Evolutionary conservation across 805 yeast species (phyloP).

Genomic region (Ogataea haglerorum): DNA sequence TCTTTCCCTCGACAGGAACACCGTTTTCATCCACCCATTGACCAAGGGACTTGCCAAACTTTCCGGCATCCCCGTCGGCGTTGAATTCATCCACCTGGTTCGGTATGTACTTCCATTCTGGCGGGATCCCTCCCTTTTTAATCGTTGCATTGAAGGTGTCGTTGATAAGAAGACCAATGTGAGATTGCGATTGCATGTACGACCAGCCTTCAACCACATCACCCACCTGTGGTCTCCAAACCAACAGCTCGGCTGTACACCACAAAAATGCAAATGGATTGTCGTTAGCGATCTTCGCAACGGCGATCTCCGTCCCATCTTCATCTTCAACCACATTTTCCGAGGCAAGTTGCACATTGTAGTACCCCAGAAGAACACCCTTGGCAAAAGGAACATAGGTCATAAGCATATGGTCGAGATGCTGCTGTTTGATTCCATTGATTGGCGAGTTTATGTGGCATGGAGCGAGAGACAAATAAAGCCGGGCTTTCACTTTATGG

Average conservation of each 20-base stretch:
- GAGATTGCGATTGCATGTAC: constrained; percentile 92
- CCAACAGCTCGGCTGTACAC: constrained; percentile 75
- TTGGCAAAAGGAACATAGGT: constrained; percentile 64
- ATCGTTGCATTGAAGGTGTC: constrained; percentile 95
- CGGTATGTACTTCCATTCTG: constrained; percentile 79
- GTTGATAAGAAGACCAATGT: constrained; percentile 84
- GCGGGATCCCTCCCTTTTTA: constrained; percentile 81
- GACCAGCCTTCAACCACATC: constrained; percentile 83
- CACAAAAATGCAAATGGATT: constrained; percentile 88
- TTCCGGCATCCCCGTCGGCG: constrained; percentile 20
- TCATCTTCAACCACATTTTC: constrained; percentile 39
- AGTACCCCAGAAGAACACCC: constrained; percentile 84
- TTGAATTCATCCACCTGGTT: constrained; percentile 61
- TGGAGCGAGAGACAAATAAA: constrained; percentile 90
- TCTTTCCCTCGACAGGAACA: constrained; percentile 74
- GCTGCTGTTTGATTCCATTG: constrained; percentile 81
- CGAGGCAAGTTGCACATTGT: constrained; percentile 52
- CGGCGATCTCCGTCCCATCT: constrained; percentile 37
- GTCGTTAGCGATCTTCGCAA: constrained; percentile 70
- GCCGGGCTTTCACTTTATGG: constrained; percentile 51
- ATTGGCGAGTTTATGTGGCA: constrained; percentile 63
- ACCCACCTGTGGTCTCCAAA: constrained; percentile 91
- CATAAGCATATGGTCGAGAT: constrained; percentile 87
- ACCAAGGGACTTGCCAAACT: constrained; percentile 54
- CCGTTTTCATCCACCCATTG: constrained; percentile 83